phyloP scores from a whole-genome alignment of 805 yeast genomes.

The Saturnispora gosingensis region DNA sequence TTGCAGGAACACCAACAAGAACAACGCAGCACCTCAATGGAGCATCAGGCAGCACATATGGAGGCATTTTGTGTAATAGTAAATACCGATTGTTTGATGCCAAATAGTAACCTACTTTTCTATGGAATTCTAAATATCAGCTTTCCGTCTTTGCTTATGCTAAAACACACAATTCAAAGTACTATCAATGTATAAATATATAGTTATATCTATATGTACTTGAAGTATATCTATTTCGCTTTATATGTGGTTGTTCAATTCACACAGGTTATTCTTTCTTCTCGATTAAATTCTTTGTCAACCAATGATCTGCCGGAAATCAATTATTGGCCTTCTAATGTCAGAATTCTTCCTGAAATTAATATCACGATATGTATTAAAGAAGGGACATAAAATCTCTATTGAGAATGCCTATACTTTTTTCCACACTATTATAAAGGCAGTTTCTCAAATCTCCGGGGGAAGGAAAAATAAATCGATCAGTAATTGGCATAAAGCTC shows the following conservation, averaged over 20 bases:
- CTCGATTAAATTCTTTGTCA: neutral
- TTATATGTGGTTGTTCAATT: too few species aligned
- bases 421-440: neutral
- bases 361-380: neutral
- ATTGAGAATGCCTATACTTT: neutral
- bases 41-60: conserved; percentile 47
- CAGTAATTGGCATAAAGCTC: neutral
- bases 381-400: neutral
- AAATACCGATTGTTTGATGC: too few species aligned
- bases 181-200: too few species aligned
- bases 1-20: conserved; percentile 81
- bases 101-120: too few species aligned
- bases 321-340: neutral
- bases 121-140: too few species aligned
- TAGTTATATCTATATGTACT: too few species aligned
- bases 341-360: neutral
- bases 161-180: too few species aligned
- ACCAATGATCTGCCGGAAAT: neutral
- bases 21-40: conserved; percentile 76
- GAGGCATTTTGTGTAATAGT: conserved; percentile 35
- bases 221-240: too few species aligned
- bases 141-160: too few species aligned
- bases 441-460: neutral
- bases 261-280: too few species aligned
- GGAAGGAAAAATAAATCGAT: neutral